A percentile compares a stretch with the other conserved stretches of the same genome.
phyloP scores from a whole-genome alignment of 306 rosid species.

The Calophaca sinica region DNA sequence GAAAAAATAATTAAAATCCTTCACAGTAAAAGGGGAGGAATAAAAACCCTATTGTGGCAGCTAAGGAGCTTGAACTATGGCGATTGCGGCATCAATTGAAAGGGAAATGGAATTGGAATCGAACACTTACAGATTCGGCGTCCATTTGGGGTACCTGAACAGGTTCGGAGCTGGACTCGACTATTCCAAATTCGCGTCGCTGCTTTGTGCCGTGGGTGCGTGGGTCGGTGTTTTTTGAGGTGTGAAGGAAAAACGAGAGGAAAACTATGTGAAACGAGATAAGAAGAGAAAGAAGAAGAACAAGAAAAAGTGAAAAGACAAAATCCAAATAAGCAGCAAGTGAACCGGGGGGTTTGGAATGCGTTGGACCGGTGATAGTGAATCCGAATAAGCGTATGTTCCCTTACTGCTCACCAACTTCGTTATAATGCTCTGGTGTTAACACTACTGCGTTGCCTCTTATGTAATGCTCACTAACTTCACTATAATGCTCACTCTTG shows the following conservation, averaged over 20 bases:
- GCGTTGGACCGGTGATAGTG: conserved; percentile 33
- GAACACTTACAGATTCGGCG: conserved; percentile 61
- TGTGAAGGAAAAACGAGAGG: conserved; percentile 48
- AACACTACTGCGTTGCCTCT: too few relatives aligned
- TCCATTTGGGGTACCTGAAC: conserved; percentile 43
- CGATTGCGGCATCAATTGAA: conserved; percentile 49
- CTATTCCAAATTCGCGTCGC: conserved; percentile 51
- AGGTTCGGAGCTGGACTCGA: conserved; percentile 47
- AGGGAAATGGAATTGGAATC: conserved; percentile 37
- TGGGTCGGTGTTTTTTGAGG: too few relatives aligned
- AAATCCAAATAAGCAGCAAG: conserved; percentile 36
- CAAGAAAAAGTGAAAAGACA: conserved; percentile 31
- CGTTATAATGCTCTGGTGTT: too few relatives aligned
- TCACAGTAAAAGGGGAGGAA: not conserved
- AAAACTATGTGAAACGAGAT: conserved; percentile 41
- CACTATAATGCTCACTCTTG: too few relatives aligned
- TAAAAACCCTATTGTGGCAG: conserved; percentile 38
- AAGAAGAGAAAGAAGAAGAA: conserved; percentile 45
- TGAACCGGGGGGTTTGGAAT: conserved; percentile 43
- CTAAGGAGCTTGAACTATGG: conserved; percentile 38
- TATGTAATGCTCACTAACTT: too few relatives aligned
- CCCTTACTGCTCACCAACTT: too few relatives aligned
- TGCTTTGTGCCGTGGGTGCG: not conserved
- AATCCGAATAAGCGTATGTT: too few relatives aligned
- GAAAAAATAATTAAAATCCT: conserved; percentile 44